These are phyloP conservation scores for Saccharomyces hybrid DNA, from an alignment of 1,139 yeast species.

Conservation along the genomic window DNA sequence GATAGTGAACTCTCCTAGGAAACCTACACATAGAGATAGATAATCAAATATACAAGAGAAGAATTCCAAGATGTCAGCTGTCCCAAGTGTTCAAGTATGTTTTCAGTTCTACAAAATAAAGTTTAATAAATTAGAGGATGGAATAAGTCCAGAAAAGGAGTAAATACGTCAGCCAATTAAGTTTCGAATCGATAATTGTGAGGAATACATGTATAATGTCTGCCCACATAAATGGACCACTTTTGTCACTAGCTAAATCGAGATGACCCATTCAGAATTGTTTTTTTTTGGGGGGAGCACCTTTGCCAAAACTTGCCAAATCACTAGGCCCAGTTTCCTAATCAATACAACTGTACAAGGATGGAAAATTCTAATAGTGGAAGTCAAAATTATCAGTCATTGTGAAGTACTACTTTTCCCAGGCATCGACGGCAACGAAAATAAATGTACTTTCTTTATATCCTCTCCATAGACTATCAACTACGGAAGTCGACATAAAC, in stretches of 20 bases:
- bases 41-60: constrained; percentile 7
- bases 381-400: neutral
- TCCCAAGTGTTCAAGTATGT: constrained; percentile 61
- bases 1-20: neutral
- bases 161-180: neutral
- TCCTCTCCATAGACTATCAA: no score
- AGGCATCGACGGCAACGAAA: no score
- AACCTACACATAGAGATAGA: neutral
- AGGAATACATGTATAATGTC: neutral
- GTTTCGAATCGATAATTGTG: neutral
- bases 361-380: neutral
- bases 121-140: neutral
- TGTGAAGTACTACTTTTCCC: neutral
- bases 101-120: constrained; percentile 25
- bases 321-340: neutral
- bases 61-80: constrained; percentile 42
- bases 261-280: neutral
- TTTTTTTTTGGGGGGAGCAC: neutral
- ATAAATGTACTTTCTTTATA: no score
- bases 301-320: neutral
- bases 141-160: neutral
- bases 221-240: neutral
- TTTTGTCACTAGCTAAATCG: neutral
- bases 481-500: no score
- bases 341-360: neutral